A percentile compares a stretch with the other conserved stretches of the same genome.
Evolutionary conservation across 192 early-diverging fungal genomes (phyloP).

Genomic region (Endogone sp.): DNA sequence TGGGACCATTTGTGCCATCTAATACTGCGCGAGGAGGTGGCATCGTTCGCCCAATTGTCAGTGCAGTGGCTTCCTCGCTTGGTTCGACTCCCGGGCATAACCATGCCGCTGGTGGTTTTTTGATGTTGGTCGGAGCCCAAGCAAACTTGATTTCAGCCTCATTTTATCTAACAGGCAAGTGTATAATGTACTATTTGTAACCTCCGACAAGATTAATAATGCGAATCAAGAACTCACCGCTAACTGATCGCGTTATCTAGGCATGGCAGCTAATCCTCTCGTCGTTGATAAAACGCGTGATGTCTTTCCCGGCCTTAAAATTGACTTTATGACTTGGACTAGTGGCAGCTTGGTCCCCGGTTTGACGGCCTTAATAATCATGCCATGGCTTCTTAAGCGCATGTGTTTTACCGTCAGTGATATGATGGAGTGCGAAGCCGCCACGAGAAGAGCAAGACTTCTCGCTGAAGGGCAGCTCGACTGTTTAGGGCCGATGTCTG

Average conservation of each 20-base stretch:
- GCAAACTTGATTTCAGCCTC: conserved; percentile 72
- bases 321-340: conserved; percentile 64
- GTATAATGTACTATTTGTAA: too few species aligned
- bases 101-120: conserved; percentile 45
- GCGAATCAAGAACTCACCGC: not conserved
- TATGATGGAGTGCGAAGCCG: not conserved
- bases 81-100: conserved; percentile 36
- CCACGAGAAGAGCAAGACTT: not conserved
- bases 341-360: conserved; percentile 50
- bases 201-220: too few species aligned
- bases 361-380: conserved; percentile 26
- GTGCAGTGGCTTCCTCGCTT: conserved; percentile 54
- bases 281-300: conserved; percentile 51
- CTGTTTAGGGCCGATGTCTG: conserved; percentile 21
- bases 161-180: conserved; percentile 58
- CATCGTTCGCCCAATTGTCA: conserved; percentile 72
- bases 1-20: conserved; percentile 69
- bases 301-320: conserved; percentile 57
- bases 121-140: conserved; percentile 59
- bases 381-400: conserved; percentile 22
- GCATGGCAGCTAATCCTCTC: conserved; percentile 74
- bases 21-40: conserved; percentile 77
- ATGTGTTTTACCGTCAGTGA: not conserved
- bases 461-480: conserved; percentile 20
- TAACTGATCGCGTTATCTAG: conserved; percentile 5